Evolutionary conservation across 73 alveolate species (phyloP).

Genomic region (Breviolum minutum): DNA sequence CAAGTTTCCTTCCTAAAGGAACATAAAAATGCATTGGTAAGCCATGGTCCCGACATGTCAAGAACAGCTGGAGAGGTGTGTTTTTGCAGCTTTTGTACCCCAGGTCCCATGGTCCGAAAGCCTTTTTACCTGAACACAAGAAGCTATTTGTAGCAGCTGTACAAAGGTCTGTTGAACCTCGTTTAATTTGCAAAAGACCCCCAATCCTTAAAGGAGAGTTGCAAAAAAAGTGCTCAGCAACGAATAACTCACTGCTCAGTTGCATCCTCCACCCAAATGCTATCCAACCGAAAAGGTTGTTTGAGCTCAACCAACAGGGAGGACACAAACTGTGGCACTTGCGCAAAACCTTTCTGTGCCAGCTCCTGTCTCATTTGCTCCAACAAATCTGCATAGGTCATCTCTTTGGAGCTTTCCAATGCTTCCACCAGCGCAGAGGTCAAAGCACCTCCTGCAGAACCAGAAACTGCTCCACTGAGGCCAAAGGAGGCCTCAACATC

Average conservation of each 20-base stretch:
- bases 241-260: slow-evolving; percentile 28
- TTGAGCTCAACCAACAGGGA: slow-evolving; percentile 82
- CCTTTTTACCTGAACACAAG: no score
- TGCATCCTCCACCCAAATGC: slow-evolving; percentile 45
- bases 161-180: background rate
- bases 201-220: background rate
- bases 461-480: background rate
- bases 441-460: slow-evolving; percentile 86
- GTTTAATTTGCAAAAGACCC: slow-evolving; percentile 7
- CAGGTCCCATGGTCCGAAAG: no score
- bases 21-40: no score
- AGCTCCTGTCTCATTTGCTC: slow-evolving; percentile 79
- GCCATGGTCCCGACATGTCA: no score
- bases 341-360: slow-evolving; percentile 54
- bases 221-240: background rate
- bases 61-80: no score
- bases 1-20: background rate
- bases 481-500: slow-evolving; percentile 55
- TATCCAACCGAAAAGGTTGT: slow-evolving; percentile 66
- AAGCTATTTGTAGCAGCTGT: background rate
- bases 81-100: no score
- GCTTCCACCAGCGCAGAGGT: slow-evolving; percentile 84
- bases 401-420: background rate
- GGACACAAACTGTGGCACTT: slow-evolving; percentile 89
- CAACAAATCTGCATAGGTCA: slow-evolving; percentile 69